These are phyloP conservation scores for Candida dendrica DNA, from an alignment of 805 yeast genomes.

Conservation along the genomic window DNA sequence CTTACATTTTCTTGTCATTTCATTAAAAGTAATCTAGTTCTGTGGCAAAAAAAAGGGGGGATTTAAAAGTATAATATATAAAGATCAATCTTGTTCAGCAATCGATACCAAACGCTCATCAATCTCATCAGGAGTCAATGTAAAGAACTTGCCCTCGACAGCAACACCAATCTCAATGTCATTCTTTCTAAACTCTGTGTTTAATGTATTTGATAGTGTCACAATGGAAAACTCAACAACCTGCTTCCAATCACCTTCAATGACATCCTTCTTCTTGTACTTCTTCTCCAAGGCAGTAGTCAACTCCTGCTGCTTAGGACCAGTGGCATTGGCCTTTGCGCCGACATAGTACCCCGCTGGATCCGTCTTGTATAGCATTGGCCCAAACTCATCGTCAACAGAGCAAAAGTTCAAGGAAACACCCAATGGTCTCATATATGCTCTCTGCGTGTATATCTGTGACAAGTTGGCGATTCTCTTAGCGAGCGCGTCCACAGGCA, in stretches of 20 bases:
- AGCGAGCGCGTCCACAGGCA: constrained; percentile 90
- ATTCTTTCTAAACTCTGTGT: constrained; percentile 89
- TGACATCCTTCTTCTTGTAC: constrained; percentile 64
- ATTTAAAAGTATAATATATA: too few relatives aligned
- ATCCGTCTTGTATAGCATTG: constrained; percentile 85
- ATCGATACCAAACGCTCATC: constrained; percentile 91
- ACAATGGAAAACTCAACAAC: constrained; percentile 87
- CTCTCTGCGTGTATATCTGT: constrained; percentile 94
- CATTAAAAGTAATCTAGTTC: too few relatives aligned
- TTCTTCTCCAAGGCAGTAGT: constrained; percentile 84
- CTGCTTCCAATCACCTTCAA: constrained; percentile 78
- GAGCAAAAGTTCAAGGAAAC: constrained; percentile 85
- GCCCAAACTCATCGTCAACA: constrained; percentile 85
- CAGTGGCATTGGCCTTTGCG: constrained; percentile 87
- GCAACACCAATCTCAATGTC: constrained; percentile 94
- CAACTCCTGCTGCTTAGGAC: constrained; percentile 96
- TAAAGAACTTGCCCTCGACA: constrained; percentile 58
- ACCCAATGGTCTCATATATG: constrained; percentile 97
- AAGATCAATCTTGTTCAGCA: constrained; percentile 80
- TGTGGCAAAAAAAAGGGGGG: too few relatives aligned
- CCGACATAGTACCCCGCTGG: constrained; percentile 96
- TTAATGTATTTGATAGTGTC: constrained; percentile 77
- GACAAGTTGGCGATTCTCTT: constrained; percentile 94
- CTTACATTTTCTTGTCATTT: too few relatives aligned
- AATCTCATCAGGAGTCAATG: constrained; percentile 76